Conservation (phyloP, 192 early-diverging fungal species). For the Mortierella hygrophila region DNA sequence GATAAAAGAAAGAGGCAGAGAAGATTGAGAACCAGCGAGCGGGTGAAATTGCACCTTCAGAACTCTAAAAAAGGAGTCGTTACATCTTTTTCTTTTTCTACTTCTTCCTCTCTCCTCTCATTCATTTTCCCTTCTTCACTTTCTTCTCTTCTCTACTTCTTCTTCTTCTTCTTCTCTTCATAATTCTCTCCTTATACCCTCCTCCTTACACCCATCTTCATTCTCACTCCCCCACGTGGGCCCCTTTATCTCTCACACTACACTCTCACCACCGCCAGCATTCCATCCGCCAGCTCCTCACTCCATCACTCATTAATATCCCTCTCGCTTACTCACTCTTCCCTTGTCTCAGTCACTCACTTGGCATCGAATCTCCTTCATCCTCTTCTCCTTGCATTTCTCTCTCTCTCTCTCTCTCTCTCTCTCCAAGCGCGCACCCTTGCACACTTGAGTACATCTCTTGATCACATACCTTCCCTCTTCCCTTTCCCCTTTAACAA, state of each 20-base stretch:
- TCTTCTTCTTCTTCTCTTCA: not conserved
- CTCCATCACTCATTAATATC: not conserved
- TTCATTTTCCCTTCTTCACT: not conserved
- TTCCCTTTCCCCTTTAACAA: not conserved
- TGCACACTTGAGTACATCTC: no score
- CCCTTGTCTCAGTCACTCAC: not conserved
- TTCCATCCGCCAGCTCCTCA: not conserved
- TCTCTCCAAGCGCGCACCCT: not conserved
- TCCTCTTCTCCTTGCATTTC: not conserved
- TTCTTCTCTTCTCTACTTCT: not conserved
- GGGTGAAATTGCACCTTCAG: not conserved
- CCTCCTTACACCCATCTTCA: not conserved
- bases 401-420: not conserved
- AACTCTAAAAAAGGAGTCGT: slow-evolving; percentile 11
- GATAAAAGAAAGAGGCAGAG: not conserved
- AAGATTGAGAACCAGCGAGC: slow-evolving; percentile 1
- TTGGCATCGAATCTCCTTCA: no score
- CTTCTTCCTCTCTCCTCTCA: not conserved
- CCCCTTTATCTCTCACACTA: no score
- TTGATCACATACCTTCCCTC: not conserved
- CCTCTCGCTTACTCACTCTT: not conserved
- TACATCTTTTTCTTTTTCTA: not conserved
- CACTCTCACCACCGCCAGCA: not conserved
- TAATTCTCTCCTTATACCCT: not conserved
- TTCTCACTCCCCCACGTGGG: not conserved